phyloP scores from a whole-genome alignment of 768 basidiomycete genomes.

The Kwoniella pini region DNA sequence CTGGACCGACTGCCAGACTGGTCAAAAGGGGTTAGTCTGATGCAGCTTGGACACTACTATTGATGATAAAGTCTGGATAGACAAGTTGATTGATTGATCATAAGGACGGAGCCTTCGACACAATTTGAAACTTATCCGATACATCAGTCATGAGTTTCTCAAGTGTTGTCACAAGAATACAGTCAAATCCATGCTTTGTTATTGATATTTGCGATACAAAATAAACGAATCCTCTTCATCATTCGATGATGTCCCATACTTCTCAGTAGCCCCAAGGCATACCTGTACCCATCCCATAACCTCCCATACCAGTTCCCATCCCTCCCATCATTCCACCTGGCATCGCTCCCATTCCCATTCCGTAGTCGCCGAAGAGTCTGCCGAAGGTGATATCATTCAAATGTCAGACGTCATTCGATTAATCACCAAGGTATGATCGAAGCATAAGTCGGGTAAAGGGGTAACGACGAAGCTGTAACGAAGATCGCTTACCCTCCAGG shows the following conservation, averaged over 20 bases:
- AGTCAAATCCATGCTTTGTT: not conserved
- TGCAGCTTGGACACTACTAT: no score
- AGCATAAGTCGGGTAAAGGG: not conserved
- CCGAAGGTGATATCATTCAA: not conserved
- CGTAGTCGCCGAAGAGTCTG: slow-evolving; percentile 48
- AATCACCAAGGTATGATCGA: not conserved
- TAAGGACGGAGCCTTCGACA: no score
- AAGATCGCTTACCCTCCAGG: slow-evolving; percentile 44
- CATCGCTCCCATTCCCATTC: slow-evolving; percentile 45
- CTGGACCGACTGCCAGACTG: no score
- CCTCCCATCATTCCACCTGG: slow-evolving; percentile 48
- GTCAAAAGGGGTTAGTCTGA: no score
- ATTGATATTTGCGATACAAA: not conserved
- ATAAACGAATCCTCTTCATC: no score
- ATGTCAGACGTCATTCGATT: not conserved
- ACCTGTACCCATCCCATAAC: slow-evolving; percentile 46
- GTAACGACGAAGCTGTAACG: not conserved
- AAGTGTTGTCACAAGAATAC: no score
- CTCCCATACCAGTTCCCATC: slow-evolving; percentile 41
- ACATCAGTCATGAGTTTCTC: no score
- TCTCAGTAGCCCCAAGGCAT: slow-evolving; percentile 31
- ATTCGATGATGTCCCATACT: not conserved
- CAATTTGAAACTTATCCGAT: no score
- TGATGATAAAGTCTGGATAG: no score
- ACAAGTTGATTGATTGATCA: no score